A percentile compares a stretch with the other conserved stretches of the same genome.
Conservation (phyloP, 139 green algal species). For the Ettlia oleoabundans region DNA sequence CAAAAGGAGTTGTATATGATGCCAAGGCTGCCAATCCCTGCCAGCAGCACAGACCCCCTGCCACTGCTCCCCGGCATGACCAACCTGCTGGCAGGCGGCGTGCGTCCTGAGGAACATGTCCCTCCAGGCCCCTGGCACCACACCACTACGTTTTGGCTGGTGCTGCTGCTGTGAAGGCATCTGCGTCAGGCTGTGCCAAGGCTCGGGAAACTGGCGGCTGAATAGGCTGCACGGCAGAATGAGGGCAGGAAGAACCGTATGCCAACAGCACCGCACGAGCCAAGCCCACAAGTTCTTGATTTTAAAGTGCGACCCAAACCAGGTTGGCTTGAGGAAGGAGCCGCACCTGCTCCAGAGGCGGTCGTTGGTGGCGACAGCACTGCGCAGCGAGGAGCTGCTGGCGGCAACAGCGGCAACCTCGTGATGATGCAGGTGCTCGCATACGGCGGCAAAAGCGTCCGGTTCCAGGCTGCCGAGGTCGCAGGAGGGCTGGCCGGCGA, state of each 20-base stretch:
- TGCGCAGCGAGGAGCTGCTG: neutral
- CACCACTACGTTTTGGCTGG: neutral
- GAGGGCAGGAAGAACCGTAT: no score
- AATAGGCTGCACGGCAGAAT: neutral
- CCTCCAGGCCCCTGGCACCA: neutral
- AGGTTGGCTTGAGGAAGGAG: neutral
- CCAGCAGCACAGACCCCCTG: no score
- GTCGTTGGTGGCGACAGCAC: conserved; percentile 1
- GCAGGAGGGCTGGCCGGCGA: no score
- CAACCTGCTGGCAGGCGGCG: neutral
- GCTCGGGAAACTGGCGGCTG: conserved; percentile 21
- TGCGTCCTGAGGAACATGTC: neutral
- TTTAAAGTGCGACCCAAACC: neutral
- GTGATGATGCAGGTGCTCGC: conserved; percentile 5
- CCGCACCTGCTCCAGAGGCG: conserved; percentile 1
- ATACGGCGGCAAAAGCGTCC: conserved; percentile 15
- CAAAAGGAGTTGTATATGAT: no score
- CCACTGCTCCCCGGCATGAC: no score
- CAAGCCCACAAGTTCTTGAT: no score
- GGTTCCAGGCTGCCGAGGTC: conserved; percentile 10
- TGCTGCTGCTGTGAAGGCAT: neutral
- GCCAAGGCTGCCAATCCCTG: no score
- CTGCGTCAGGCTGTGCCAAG: conserved; percentile 13
- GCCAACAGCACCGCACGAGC: no score
- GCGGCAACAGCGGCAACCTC: conserved; percentile 8